Evolutionary conservation across 2,329 filamentous ascomycete genomes (phyloP), one percentile per base, ranked within the genome.

Genomic region (Didymella pinodella): DNA sequence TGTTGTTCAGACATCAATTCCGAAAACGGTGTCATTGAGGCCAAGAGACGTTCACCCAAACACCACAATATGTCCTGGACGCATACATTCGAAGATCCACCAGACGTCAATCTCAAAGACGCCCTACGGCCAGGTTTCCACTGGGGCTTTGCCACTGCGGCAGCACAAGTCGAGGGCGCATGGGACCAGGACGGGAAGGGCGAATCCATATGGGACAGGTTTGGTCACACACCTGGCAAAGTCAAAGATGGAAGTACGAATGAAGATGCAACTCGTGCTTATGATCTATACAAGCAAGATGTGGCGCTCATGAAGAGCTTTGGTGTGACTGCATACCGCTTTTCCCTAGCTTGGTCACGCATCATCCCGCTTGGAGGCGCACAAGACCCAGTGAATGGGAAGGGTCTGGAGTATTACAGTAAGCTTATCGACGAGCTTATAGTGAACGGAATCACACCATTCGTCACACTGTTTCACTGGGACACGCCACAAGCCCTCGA

Each of bases 281-380:
- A 81, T 59, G 74, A 81, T 40, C 63, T 79, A 2, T 81, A 77
- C 64, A 75, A 77, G 55, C 87, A 92, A 38, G 68, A 71, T 25
- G 62, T 71, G 11, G 43, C 48, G 1, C 54, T 71, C 1, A 62
- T 71, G 54, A 69, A 66, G 29, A 57, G 41, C 11, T 55, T 62
- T 14, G 62, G 67, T 7, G 67, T 65, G n/a, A 67, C 50, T 22
- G 57, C 60, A 16, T 69, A 69, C 49, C 60, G 63, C 2, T 68
- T 70, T 48, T 64, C 57, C 7, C 34, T 70, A 8, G 50, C 61
- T 4, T 70, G 66, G 66, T 61, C 57, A 2, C 54, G 66, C 0
- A 61, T 69, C 28, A 66, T 66, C 11, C 66, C 66, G 8, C 51
- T 66, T 3, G 65, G 65, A 4, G 66, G 66, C 2, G 50, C 43